Evolutionary conservation across 306 rosid species (phyloP).

Genomic region (Vigna angularis): DNA sequence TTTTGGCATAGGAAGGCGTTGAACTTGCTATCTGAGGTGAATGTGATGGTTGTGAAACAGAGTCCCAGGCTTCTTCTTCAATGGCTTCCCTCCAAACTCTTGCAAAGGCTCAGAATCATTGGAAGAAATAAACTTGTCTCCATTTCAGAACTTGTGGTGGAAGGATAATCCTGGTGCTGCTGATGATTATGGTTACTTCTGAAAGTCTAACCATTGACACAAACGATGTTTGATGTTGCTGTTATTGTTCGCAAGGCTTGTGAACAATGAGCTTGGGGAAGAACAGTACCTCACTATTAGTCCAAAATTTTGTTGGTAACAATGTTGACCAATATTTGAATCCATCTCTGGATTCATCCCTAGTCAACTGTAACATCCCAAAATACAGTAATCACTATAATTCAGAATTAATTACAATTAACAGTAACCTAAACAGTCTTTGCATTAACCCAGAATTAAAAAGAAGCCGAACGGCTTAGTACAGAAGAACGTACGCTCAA

Average conservation of each 20-base stretch:
- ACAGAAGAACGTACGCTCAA: no score
- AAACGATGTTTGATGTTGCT: slow-evolving; percentile 1
- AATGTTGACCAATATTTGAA: slow-evolving; percentile 48
- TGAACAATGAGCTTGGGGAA: slow-evolving; percentile 62
- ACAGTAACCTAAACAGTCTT: no score
- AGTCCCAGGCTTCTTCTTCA: slow-evolving; percentile 64
- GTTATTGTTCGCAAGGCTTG: slow-evolving; percentile 46
- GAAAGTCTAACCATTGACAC: slow-evolving; percentile 42
- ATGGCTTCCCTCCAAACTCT: neutral
- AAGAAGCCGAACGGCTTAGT: no score
- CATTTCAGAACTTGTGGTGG: slow-evolving; percentile 64
- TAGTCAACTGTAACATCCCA: no score
- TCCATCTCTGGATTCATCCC: slow-evolving; percentile 64
- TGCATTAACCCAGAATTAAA: no score
- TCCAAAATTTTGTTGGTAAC: slow-evolving; percentile 54
- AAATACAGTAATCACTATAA: no score
- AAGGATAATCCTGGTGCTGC: slow-evolving; percentile 36
- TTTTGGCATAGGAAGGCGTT: slow-evolving; percentile 31
- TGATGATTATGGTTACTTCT: neutral
- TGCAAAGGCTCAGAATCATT: slow-evolving; percentile 42
- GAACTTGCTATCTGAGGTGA: slow-evolving; percentile 38
- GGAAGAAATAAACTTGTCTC: slow-evolving; percentile 60
- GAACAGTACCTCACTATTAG: slow-evolving; percentile 55
- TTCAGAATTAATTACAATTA: no score
- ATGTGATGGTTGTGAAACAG: slow-evolving; percentile 42